phyloP scores from a whole-genome alignment of 2,329 filamentous ascomycete species.

The Chrysosporium keratinophilum region DNA sequence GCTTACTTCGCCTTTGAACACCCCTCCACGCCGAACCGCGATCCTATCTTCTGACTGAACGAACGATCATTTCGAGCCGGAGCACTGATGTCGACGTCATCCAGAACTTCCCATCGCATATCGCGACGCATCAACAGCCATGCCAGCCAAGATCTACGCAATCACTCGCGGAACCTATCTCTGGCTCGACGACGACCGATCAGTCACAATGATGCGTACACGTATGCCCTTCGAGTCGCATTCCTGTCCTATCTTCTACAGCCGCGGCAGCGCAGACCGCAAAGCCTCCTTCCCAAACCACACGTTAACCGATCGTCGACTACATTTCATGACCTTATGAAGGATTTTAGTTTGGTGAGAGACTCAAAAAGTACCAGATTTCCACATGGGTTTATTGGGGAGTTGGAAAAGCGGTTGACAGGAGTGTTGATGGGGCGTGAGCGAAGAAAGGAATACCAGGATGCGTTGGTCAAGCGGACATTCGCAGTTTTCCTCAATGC shows the following conservation, averaged over 20 bases:
- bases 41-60: not conserved
- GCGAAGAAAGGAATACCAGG: slow-evolving; percentile 75
- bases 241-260: slow-evolving; percentile 90
- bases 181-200: slow-evolving; percentile 35
- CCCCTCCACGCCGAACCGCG: not conserved
- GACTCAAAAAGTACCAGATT: slow-evolving; percentile 61
- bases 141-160: slow-evolving; percentile 33
- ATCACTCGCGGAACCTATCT: slow-evolving; percentile 36
- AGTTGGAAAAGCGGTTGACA: slow-evolving; percentile 67
- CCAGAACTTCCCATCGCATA: slow-evolving; percentile 36
- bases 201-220: slow-evolving; percentile 69
- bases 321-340: slow-evolving; percentile 70
- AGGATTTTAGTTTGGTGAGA: slow-evolving; percentile 64
- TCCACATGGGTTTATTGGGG: slow-evolving; percentile 59
- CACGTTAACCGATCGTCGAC: slow-evolving; percentile 59
- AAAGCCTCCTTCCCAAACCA: slow-evolving; percentile 57
- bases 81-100: slow-evolving; percentile 38
- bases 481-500: slow-evolving; percentile 92
- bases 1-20: not conserved
- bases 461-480: slow-evolving; percentile 80
- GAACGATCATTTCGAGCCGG: not conserved
- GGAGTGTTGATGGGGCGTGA: slow-evolving; percentile 74
- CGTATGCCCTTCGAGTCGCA: slow-evolving; percentile 78
- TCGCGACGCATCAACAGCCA: slow-evolving; percentile 38
- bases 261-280: slow-evolving; percentile 77